phyloP scores from a whole-genome alignment of 768 basidiomycete species.

The Pleurotus salmoneostramineus region DNA sequence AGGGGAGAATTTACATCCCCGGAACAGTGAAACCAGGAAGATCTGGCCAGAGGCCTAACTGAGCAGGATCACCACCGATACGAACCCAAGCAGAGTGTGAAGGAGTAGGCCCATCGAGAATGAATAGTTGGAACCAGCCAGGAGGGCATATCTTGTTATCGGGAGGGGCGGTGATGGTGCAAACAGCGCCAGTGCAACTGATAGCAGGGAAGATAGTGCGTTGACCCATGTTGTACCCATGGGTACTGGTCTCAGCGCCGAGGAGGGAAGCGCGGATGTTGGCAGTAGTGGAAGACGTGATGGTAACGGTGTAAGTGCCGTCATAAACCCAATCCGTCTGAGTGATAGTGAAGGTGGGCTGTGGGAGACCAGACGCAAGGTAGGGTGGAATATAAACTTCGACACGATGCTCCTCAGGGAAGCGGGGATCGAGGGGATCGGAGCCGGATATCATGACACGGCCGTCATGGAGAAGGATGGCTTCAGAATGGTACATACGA shows the following conservation, averaged over 20 bases:
- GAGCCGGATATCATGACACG: constrained; percentile 68
- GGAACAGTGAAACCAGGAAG: constrained; percentile 65
- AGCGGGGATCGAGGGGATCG: constrained; percentile 2
- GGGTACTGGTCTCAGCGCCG: constrained; percentile 70
- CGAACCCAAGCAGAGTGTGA: constrained; percentile 73
- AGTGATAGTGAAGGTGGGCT: constrained; percentile 58
- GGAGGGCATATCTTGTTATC: constrained; percentile 67
- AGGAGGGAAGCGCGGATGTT: constrained; percentile 61
- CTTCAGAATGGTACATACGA: constrained; percentile 76
- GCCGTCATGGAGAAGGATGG: constrained; percentile 70
- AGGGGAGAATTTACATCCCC: constrained; percentile 37
- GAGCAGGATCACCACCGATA: constrained; percentile 72
- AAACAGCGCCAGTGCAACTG: constrained; percentile 60
- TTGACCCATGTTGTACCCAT: constrained; percentile 74
- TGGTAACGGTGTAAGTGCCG: constrained; percentile 46
- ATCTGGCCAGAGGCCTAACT: constrained; percentile 71
- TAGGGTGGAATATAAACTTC: constrained; percentile 84
- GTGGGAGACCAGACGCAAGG: constrained; percentile 54
- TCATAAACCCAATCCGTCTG: constrained; percentile 63
- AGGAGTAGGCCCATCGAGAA: constrained; percentile 77
- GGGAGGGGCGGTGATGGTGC: constrained; percentile 77
- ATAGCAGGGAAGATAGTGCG: constrained; percentile 74
- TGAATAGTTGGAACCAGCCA: constrained; percentile 73
- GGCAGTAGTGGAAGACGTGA: constrained; percentile 34
- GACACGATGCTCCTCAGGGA: constrained; percentile 6